phyloP scores from a whole-genome alignment of 176 grass and related monocot genomes.

The Cenchrus purpureus region DNA sequence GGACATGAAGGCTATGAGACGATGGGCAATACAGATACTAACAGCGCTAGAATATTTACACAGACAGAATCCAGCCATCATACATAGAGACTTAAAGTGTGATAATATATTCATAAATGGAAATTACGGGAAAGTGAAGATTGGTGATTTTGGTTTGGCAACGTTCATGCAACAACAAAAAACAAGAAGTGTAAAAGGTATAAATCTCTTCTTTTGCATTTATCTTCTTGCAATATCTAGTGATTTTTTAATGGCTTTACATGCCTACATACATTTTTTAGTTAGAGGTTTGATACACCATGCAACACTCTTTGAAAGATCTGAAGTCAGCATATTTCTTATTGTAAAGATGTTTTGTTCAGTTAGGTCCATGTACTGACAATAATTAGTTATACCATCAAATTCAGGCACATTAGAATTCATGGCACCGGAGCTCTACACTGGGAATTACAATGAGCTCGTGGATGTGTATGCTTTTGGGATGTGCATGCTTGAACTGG shows the following conservation, averaged over 20 bases:
- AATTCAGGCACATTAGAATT: slow-evolving; percentile 38
- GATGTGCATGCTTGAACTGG: slow-evolving; percentile 50
- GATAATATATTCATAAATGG: slow-evolving; percentile 64
- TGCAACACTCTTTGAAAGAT: background rate
- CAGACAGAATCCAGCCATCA: slow-evolving; percentile 40
- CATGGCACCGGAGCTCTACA: too few relatives aligned
- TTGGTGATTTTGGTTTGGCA: too few relatives aligned
- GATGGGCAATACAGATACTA: slow-evolving; percentile 27
- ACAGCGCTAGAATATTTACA: slow-evolving; percentile 56
- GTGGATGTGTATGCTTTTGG: slow-evolving; percentile 28
- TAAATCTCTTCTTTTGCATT: background rate
- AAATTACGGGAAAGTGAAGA: background rate
- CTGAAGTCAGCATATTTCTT: background rate
- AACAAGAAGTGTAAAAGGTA: slow-evolving; percentile 14
- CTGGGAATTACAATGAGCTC: slow-evolving; percentile 45
- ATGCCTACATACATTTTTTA: background rate
- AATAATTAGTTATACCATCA: background rate
- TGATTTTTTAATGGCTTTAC: slow-evolving; percentile 3
- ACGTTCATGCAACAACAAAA: too few relatives aligned
- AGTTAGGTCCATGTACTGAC: slow-evolving; percentile 7
- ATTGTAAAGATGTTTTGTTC: background rate
- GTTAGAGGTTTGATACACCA: background rate
- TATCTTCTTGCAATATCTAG: background rate
- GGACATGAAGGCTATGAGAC: too few relatives aligned
- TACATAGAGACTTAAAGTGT: slow-evolving; percentile 62